Conservation (phyloP, 495 filamentous ascomycete species). For the Clavariopsis aquatica region DNA sequence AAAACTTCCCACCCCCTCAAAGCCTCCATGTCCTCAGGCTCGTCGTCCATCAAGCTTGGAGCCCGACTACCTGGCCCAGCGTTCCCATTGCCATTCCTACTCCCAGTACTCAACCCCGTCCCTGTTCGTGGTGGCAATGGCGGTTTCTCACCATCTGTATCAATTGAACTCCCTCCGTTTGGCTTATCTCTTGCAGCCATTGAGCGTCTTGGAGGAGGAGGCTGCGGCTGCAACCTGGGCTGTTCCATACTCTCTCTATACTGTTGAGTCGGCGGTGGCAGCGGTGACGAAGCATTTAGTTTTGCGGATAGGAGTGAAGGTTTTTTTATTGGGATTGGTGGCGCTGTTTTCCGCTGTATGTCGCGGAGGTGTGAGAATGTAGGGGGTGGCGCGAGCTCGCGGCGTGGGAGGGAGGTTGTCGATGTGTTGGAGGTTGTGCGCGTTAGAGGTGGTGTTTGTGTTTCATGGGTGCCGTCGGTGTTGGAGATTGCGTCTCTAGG, state of each 20-base stretch:
- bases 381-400: constrained; percentile 3
- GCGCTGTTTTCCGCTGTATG: constrained; percentile 45
- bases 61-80: background rate
- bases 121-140: constrained; percentile 38
- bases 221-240: constrained; percentile 8
- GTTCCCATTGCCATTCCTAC: constrained; percentile 9
- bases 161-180: constrained; percentile 2
- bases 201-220: constrained; percentile 28
- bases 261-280: constrained; percentile 23
- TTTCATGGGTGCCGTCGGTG: constrained; percentile 17
- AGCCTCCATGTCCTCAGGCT: constrained; percentile 32
- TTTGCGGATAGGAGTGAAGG: constrained; percentile 41
- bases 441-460: background rate
- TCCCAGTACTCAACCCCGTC: constrained; percentile 25
- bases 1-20: constrained; percentile 41
- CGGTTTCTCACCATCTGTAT: constrained; percentile 20
- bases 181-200: constrained; percentile 1
- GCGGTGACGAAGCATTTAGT: constrained; percentile 21
- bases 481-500: constrained; percentile 5
- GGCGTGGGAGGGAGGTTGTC: constrained; percentile 20
- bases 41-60: constrained; percentile 38
- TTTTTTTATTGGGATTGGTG: constrained; percentile 44
- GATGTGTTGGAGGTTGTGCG: constrained; percentile 15
- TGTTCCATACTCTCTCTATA: constrained; percentile 15
- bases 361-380: constrained; percentile 10